Evolutionary conservation across 192 early-diverging fungal species (phyloP), one percentile per base, ranked within the genome.

Genomic region (Entomortierella parvispora): DNA sequence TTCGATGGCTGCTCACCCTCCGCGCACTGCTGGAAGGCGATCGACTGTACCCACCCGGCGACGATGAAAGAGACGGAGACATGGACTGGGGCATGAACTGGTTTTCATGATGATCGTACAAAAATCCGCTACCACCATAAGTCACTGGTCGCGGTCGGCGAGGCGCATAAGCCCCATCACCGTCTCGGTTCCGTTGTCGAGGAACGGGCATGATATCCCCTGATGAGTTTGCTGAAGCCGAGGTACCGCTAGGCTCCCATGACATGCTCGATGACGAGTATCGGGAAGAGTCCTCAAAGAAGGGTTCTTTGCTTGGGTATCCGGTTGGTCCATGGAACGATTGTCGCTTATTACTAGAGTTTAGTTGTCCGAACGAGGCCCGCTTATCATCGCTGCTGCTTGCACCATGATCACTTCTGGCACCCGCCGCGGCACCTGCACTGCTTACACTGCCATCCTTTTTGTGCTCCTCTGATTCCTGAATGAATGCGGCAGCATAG

Each of bases 101-200:
- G 47, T 52, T 77, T 42, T 77, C 72, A 17, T 77, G 72, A 28
- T 77, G 72, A 37, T 77, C 72, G 46, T 77, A 77, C 37, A 77
- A 26, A 31, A 40, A 63, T 33, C 72, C 72, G 20, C 72, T 77
- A 23, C 72, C 72, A 14, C 72, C 54, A 47, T 77, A 77, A 3
- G 72, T 77, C 53, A 77, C 72, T 23, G 72, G 72, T 3, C 72
- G 65, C 1, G 65, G 64, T 40, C 72, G 65, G 6, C 70, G 70
- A 14, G 65, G 60, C 1, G 65, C 65, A 58, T 68, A 77, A 2
- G 65, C 64, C 5, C 59, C 60, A 56, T 77, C 72, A 63, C 66
- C 59, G 14, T 58, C 59, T n/a, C 72, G 47, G 25, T 58, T 33
- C 44, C 72, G 43, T 22, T 57, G 54, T 40, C 72, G 32, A 2